Base-by-base conservation (phyloP, 768 basidiomycete genomes). In the button mushroom (Agaricus bisporus) region DNA sequence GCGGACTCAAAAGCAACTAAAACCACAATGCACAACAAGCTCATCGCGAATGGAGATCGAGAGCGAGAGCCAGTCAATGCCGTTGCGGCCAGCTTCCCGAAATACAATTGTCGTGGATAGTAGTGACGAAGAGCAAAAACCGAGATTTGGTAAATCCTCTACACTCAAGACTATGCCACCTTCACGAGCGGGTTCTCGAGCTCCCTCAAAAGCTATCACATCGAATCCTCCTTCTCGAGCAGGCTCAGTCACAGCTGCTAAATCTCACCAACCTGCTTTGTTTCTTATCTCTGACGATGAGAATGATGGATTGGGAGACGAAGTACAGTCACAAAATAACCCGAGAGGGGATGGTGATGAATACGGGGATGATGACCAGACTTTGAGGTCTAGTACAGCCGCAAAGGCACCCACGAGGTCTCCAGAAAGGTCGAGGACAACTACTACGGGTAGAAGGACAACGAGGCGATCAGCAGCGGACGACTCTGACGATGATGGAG, bases 401-500 rank as follows among this genome's bases (percentile, higher is more conserved):
- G 25, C 58, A 26, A 60, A 59, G 37, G 41, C 57, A 17, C 57
- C 59, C 38, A 47, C 65, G 28, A 47, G 26, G 14, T 59, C 46
- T 9, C 58, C 63, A 12, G 59, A 59, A 35, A 54, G 58, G 38
- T 64, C 66, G n/a, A 58, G 60, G 49, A 59, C 66, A 36, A 53
- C 64, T 43, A 51, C 61, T 10, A 57, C 63, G 10, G 68, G 58
- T 47, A 48, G 55, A 45, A 72, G 67, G 42, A n/a, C 25, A 64
- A 72, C 65, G 44, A 56, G 64, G 14, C 62, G 65, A 1, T 69
- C 72, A 29, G 65, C 76, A 3, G 81, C 82, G 52, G 85, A 87
- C 60, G 85, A 86, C 63, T 86, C 83, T 9, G 87, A 88, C 60
- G 82, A 87, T 52, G 82, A 88, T 54, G 86, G 76, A 5, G 78